Conservation (phyloP, 1,284 basidiomycete species). For the Coriolopsis trogii region DNA sequence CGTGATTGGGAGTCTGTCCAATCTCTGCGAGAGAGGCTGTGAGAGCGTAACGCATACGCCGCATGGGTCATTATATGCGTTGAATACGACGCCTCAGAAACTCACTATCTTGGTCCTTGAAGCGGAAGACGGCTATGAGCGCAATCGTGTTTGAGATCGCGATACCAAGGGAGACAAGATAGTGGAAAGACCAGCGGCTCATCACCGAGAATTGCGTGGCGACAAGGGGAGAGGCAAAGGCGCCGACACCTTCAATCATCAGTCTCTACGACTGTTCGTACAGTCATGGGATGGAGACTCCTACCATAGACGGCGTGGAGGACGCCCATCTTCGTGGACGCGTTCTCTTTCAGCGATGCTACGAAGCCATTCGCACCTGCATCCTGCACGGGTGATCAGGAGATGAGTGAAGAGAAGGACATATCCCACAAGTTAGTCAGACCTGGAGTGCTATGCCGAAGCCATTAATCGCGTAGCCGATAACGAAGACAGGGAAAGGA, state of each 20-base stretch:
- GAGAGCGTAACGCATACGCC: background rate
- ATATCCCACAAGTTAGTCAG: background rate
- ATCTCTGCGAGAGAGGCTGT: constrained; percentile 38
- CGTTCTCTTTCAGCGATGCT: constrained; percentile 47
- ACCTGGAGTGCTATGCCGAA: constrained; percentile 46
- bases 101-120: constrained; percentile 56
- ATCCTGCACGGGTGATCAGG: constrained; percentile 35
- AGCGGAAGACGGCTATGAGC: constrained; percentile 52
- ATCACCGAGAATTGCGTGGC: constrained; percentile 63
- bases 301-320: background rate
- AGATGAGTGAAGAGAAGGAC: too few relatives aligned
- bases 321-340: constrained; percentile 62
- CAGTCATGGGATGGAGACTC: background rate
- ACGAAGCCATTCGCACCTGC: constrained; percentile 62
- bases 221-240: constrained; percentile 59
- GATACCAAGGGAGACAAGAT: constrained; percentile 59
- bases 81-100: background rate
- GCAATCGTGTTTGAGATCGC: constrained; percentile 48
- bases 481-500: constrained; percentile 68
- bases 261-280: background rate
- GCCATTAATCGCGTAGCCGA: constrained; percentile 63
- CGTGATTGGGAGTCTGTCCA: constrained; percentile 32
- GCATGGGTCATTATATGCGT: background rate
- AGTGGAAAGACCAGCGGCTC: constrained; percentile 64
- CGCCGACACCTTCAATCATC: constrained; percentile 52